A percentile compares a stretch with the other conserved stretches of the same genome.
Evolutionary conservation across 2,329 filamentous ascomycete species (phyloP).

Genomic region (Ustulina deusta): DNA sequence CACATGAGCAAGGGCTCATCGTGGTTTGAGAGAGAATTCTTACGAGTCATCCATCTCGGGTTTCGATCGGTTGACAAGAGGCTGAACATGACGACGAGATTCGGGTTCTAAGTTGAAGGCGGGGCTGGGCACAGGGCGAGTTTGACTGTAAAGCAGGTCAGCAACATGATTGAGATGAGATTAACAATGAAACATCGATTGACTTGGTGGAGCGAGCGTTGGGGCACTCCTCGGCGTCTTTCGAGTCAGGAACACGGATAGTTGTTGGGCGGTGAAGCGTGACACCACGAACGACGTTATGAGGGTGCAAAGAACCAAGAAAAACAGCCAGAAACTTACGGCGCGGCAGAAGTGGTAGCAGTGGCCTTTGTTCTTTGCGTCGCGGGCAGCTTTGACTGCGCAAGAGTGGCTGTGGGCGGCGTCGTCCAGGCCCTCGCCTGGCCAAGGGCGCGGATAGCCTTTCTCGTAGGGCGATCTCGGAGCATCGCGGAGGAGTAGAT

Average conservation of each 20-base stretch:
- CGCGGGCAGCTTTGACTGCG: conserved; percentile 24
- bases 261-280: conserved; percentile 29
- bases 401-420: conserved; percentile 29
- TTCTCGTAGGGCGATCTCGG: conserved; percentile 24
- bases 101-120: conserved; percentile 32
- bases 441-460: conserved; percentile 27
- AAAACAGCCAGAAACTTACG: conserved; percentile 29
- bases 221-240: conserved; percentile 25
- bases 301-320: conserved; percentile 27
- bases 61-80: conserved; percentile 26
- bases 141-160: conserved; percentile 30
- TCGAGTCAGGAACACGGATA: conserved; percentile 29
- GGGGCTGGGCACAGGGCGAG: conserved; percentile 26
- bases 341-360: conserved; percentile 28
- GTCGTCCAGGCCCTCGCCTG: conserved; percentile 28
- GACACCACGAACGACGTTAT: conserved; percentile 26
- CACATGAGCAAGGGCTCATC: conserved; percentile 26
- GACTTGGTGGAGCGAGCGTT: conserved; percentile 26
- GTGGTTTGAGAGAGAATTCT: conserved; percentile 26
- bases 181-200: conserved; percentile 31
- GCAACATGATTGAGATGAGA: conserved; percentile 29
- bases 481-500: conserved; percentile 27
- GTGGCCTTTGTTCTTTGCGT: conserved; percentile 30
- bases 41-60: conserved; percentile 32
- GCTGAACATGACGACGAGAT: conserved; percentile 31